Base-by-base conservation (phyloP, 192 early-diverging fungal genomes). In the Mortierella hygrophila region DNA sequence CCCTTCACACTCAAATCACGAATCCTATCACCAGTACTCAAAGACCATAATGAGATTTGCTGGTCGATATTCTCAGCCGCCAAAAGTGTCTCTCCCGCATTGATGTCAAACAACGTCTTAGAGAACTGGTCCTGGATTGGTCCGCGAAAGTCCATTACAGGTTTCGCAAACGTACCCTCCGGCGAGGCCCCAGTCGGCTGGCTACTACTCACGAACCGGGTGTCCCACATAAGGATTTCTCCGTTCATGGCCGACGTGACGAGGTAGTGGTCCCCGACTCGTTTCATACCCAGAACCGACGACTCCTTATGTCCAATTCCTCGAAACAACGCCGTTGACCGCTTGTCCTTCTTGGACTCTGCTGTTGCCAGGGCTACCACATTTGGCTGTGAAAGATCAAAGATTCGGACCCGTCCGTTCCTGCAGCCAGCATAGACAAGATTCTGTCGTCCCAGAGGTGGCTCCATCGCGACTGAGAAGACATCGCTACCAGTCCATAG, bases 221-320 rank as follows among this genome's bases (percentile, higher is more conserved):
- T 80, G 68, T 86, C 84, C 84, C 84, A 86, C 70, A 81, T 74
- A 1, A 54, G 47, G 6, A 86, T 86, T 47, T 86, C 84, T 35
- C 84, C 84, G 46, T 81, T 86, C 79, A 74, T 86, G n/a, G 84
- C 84, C 20, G 72, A 60, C 23, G 84, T 86, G 69, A 86, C 84
- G 1, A 86, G 71, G 29, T 77, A 78, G 32, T 81, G 47, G 47
- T 86, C 84, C 10, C 75, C 63, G 23, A 81, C 52, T 20, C 78
- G 63, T 41, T 57, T 77, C 60, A 86, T 75, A 35, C 69, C 77
- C 0, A 75, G 75, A 0, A 81, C 75, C 5, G 84, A 81, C 26
- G 84, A 80, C 44, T 78, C 79, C 47, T 80, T 68, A 20, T 86
- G 84, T 21, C 84, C 79, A 40, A 86, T 86, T 10, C 84, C 84